phyloP scores from a whole-genome alignment of 257 asterid genomes.

The Cruciata laevipes region DNA sequence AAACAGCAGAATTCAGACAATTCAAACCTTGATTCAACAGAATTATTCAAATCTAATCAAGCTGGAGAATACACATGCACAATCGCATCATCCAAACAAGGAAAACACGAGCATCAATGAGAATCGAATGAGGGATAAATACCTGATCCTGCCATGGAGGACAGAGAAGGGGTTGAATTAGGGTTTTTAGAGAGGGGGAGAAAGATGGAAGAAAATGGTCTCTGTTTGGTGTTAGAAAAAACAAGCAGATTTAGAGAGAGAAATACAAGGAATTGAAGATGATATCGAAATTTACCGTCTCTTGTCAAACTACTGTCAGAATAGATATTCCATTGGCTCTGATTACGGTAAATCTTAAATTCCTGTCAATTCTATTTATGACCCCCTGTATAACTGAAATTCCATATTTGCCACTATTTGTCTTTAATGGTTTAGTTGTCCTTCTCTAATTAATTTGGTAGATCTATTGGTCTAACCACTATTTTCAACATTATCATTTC shows the following conservation, averaged over 20 bases:
- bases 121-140: constrained; percentile 19
- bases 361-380: background rate
- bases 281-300: background rate
- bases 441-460: background rate
- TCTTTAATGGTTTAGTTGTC: constrained; percentile 5
- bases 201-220: constrained; percentile 19
- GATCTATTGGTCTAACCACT: background rate
- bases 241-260: constrained; percentile 16
- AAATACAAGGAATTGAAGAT: constrained; percentile 15
- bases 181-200: constrained; percentile 41
- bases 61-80: constrained; percentile 1
- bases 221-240: constrained; percentile 14
- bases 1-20: constrained; percentile 25
- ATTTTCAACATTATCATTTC: background rate
- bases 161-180: constrained; percentile 34
- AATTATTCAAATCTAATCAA: constrained; percentile 31
- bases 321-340: constrained; percentile 24
- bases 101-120: constrained; percentile 22
- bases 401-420: background rate
- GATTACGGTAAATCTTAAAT: constrained; percentile 12
- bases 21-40: constrained; percentile 21
- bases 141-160: constrained; percentile 37
- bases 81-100: constrained; percentile 8
- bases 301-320: constrained; percentile 7
- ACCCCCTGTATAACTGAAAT: background rate